Evolutionary conservation across 441 rosid species (phyloP), one percentile per base, ranked within the genome.

Genomic region (Theobroma grandiflorum): DNA sequence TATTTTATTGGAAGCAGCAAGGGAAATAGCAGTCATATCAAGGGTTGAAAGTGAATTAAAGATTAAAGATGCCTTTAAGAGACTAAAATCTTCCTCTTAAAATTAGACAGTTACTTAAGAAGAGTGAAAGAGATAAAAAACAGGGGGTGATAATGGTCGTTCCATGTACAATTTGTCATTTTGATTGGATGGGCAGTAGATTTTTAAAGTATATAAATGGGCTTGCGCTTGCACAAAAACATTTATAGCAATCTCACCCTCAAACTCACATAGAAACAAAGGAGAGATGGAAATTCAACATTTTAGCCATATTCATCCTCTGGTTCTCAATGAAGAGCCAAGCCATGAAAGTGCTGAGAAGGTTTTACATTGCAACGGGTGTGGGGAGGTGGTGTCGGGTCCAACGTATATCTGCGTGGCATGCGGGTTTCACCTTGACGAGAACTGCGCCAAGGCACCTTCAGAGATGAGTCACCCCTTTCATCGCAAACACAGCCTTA

Each of bases 391-490:
- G 55, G 5, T 14, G 0, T 26, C 38, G 8, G 20, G 38, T 68
- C 20, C 12, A 6, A 11, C 38, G 8, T 68, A 0, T 12, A 6
- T 55, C 4, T 68, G 73, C 11, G 9, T 3, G 3, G 16, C 5
- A 1, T 68, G 38, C n/a, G 5, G 5, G 8, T 78, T 73, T n/a
- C 38, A 72, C 35, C 58, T 64, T 50, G 80, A 82, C 72, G 57
- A 78, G 50, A 63, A 58, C 22, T 82, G 80, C 16, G 73, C 81
- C 14, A 72, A 74, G 68, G 78, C 79, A 11, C 72, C 83, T 42
- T 2, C 16, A 6, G 72, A 81, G 80, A 66, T 84, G 55, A 57
- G 47, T 67, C 79, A 79, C 14, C 82, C 79, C 6, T 75, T 79
- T 57, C 83, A 84, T 64, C 77, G 15, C 26, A 8, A 57, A 7